Percentiles rank a stretch among this genome's conserved stretches.
Evolutionary conservation across 129 eudicot genomes (phyloP).

Genomic region (Flaveria robusta): DNA sequence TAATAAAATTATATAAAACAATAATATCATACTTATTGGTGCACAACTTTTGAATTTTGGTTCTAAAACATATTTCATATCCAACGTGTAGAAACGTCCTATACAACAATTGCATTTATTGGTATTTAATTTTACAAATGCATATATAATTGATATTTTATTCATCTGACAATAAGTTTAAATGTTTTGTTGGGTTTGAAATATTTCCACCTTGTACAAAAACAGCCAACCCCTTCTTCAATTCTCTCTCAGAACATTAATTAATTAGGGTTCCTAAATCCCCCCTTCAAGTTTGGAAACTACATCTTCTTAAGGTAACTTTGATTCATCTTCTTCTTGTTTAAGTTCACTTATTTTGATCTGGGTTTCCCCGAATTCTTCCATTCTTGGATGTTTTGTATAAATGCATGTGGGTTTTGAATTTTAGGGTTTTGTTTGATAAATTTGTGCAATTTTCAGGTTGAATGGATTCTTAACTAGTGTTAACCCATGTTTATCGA

Average conservation of each 20-base stretch:
- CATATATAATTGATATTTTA: background rate
- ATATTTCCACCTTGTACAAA: constrained; percentile 28
- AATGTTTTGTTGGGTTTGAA: constrained; percentile 30
- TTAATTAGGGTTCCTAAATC: constrained; percentile 33
- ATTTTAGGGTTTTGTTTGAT: constrained; percentile 29
- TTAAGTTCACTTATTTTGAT: too few species aligned
- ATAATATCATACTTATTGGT: background rate
- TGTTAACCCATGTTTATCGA: background rate
- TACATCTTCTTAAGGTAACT: constrained; percentile 32
- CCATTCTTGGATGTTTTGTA: constrained; percentile 4
- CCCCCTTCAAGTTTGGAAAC: constrained; percentile 30
- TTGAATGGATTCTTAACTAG: constrained; percentile 8
- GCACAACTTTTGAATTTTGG: background rate
- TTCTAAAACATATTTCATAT: background rate
- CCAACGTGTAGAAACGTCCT: background rate
- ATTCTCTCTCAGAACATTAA: background rate
- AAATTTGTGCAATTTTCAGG: constrained; percentile 26
- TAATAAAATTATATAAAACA: too few species aligned
- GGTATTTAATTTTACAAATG: background rate
- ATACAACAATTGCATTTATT: background rate
- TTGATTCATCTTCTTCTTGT: too few species aligned
- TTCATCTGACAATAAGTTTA: constrained; percentile 27
- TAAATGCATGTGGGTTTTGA: background rate
- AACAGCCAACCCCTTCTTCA: background rate
- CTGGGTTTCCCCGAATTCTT: background rate